Evolutionary conservation across 306 rosid species (phyloP).

Genomic region (Hippophae tibetana): DNA sequence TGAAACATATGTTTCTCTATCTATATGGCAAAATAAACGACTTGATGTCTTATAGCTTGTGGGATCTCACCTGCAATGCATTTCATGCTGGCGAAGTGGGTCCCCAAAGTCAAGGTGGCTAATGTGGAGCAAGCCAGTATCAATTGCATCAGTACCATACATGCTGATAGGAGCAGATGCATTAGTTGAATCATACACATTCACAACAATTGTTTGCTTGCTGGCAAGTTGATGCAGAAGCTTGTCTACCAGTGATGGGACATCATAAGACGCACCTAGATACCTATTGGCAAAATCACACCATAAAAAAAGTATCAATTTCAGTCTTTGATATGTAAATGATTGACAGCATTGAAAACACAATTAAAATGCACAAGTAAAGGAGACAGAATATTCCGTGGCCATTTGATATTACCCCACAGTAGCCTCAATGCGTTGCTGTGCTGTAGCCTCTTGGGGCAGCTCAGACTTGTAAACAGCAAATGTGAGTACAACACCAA

Average conservation of each 20-base stretch:
- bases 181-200: constrained; percentile 86
- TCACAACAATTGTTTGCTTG: constrained; percentile 91
- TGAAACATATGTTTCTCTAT: not conserved
- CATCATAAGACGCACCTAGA: constrained; percentile 92
- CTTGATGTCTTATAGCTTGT: constrained; percentile 8
- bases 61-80: constrained; percentile 87
- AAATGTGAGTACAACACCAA: constrained; percentile 92
- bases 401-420: constrained; percentile 57
- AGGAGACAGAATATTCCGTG: constrained; percentile 5
- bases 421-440: constrained; percentile 67
- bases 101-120: constrained; percentile 89
- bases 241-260: constrained; percentile 92
- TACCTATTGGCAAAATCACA: constrained; percentile 39
- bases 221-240: constrained; percentile 98
- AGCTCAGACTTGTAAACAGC: constrained; percentile 65
- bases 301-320: constrained; percentile 17
- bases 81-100: constrained; percentile 89
- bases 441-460: constrained; percentile 58
- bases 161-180: constrained; percentile 62
- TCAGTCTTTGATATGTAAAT: constrained; percentile 13
- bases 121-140: constrained; percentile 59
- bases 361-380: not conserved
- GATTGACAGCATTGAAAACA: constrained; percentile 1
- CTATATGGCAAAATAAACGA: constrained; percentile 5
- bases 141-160: constrained; percentile 74